phyloP scores from a whole-genome alignment of 768 basidiomycete genomes.

The Chalciporus chontae region DNA sequence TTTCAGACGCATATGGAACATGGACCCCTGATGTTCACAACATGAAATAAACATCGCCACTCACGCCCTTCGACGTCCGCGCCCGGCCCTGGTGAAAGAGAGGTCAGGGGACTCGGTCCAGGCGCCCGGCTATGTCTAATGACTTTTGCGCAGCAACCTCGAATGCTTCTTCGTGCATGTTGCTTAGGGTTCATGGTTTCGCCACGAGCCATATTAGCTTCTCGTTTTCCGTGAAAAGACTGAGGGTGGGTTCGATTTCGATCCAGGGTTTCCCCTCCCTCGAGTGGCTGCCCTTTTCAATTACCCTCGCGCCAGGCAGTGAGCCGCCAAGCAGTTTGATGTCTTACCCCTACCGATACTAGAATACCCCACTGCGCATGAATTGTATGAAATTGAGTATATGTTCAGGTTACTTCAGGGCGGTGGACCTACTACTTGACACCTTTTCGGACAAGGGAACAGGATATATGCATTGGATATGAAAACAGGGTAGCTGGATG shows the following conservation, averaged over 20 bases:
- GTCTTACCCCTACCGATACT: constrained; percentile 3
- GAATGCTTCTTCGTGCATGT: constrained; percentile 1
- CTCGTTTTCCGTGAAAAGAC: not conserved
- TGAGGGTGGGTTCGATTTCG: constrained; percentile 8
- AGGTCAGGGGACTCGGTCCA: constrained; percentile 7
- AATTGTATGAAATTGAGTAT: constrained; percentile 1
- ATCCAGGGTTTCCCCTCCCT: constrained; percentile 16
- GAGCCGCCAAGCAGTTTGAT: not conserved
- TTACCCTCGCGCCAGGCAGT: constrained; percentile 16
- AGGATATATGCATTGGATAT: constrained; percentile 18
- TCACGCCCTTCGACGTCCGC: constrained; percentile 10
- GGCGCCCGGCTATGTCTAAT: constrained; percentile 6
- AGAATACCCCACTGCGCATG: not conserved
- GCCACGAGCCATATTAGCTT: not conserved
- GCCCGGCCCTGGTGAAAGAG: not conserved
- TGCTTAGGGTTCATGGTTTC: constrained; percentile 18
- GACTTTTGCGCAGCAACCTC: constrained; percentile 19
- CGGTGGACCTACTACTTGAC: not conserved
- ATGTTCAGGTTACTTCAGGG: not conserved
- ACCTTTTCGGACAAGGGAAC: constrained; percentile 14
- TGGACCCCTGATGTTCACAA: too few relatives aligned
- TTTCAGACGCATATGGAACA: not conserved
- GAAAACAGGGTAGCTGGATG: constrained; percentile 23
- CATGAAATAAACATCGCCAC: not conserved
- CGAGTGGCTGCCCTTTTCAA: not conserved